Percentiles rank a stretch among this genome's conserved stretches.
These are phyloP conservation scores for Ascochyta koolunga DNA, from an alignment of 2,329 filamentous ascomycete genomes.

Conservation along the genomic window DNA sequence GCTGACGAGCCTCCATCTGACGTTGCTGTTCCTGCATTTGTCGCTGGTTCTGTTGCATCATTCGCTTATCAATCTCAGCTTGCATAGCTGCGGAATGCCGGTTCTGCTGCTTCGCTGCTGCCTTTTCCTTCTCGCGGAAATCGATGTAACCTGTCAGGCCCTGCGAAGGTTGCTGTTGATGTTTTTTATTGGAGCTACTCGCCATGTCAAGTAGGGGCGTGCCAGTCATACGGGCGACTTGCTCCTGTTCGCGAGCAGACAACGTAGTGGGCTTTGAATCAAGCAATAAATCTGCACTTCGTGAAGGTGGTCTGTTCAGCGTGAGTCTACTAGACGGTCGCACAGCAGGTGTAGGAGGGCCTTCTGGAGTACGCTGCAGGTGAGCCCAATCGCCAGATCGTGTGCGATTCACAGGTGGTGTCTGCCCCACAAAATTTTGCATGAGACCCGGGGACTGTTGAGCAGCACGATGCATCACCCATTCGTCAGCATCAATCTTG, in stretches of 20 bases:
- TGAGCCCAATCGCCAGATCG: conserved; percentile 55
- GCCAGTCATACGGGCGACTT: conserved; percentile 82
- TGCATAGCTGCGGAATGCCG: conserved; percentile 43
- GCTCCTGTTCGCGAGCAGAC: conserved; percentile 87
- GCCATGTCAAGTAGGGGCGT: conserved; percentile 75
- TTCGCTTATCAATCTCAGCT: conserved; percentile 44
- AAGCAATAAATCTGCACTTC: conserved; percentile 61
- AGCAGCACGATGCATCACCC: conserved; percentile 77
- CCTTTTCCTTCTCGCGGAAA: conserved; percentile 76
- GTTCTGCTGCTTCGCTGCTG: conserved; percentile 40
- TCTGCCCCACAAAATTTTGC: conserved; percentile 62
- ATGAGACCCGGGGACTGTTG: conserved; percentile 52
- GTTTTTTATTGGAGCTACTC: conserved; percentile 52
- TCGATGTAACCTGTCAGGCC: conserved; percentile 80
- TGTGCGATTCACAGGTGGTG: conserved; percentile 51
- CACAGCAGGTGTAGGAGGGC: conserved; percentile 24
- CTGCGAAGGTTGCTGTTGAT: conserved; percentile 51
- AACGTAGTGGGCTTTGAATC: conserved; percentile 65
- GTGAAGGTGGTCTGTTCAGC: conserved; percentile 58
- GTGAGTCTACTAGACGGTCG: conserved; percentile 40
- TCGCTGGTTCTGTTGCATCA: conserved; percentile 39
- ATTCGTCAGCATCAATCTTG: conserved; percentile 76
- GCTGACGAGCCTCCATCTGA: conserved; percentile 31
- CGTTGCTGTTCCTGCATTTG: conserved; percentile 40
- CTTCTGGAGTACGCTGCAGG: conserved; percentile 39